These are phyloP conservation scores for Cytospora piceicola DNA, from an alignment of 2,329 filamentous ascomycete genomes.

Conservation along the genomic window DNA sequence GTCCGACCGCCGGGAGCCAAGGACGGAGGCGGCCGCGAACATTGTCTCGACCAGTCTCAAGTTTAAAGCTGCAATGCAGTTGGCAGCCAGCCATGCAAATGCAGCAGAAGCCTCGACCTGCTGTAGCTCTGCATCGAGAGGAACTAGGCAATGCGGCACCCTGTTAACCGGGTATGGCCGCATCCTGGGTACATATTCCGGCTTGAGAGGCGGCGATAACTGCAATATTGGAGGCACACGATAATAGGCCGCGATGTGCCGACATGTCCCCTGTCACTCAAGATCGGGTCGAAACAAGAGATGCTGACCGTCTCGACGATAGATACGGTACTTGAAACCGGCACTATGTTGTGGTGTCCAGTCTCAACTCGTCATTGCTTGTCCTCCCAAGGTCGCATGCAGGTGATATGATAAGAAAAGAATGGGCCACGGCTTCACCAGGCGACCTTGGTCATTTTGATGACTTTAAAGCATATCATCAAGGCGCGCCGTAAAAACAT, in stretches of 20 bases:
- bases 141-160: not conserved
- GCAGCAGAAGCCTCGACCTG: conserved; percentile 13
- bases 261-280: conserved; percentile 8
- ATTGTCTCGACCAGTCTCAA: not conserved
- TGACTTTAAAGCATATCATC: not conserved
- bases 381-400: conserved; percentile 14
- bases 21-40: conserved; percentile 7
- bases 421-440: conserved; percentile 4
- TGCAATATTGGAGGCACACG: conserved; percentile 3
- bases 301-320: conserved; percentile 13
- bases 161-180: conserved; percentile 13
- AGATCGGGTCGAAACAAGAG: conserved; percentile 3
- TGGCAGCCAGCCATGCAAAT: conserved; percentile 14
- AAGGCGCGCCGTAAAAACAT: not conserved
- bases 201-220: conserved; percentile 14
- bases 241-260: conserved; percentile 19
- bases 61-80: not conserved
- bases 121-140: not conserved
- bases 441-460: not conserved
- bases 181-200: conserved; percentile 10
- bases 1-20: conserved; percentile 19
- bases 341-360: conserved; percentile 10
- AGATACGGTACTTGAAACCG: not conserved
- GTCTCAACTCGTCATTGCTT: conserved; percentile 23
- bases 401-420: conserved; percentile 11